Evolutionary conservation across 345 rosid genomes (phyloP).

Genomic region (Citrus maxima): DNA sequence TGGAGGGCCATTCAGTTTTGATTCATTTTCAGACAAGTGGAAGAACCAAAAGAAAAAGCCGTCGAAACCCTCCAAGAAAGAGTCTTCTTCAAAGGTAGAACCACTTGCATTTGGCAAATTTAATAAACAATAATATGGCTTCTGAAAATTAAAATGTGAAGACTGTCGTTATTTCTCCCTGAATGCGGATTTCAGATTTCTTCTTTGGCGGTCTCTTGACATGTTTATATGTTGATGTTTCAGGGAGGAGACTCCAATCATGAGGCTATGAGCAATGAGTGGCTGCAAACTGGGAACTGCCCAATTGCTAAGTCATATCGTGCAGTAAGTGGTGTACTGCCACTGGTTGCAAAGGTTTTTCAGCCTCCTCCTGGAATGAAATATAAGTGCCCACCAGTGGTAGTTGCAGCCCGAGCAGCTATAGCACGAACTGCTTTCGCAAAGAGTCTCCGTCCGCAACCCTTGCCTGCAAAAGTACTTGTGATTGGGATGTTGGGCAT

Average conservation of each 20-base stretch:
- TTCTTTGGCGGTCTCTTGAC: neutral
- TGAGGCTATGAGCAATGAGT: slow-evolving; percentile 74
- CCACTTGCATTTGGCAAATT: neutral
- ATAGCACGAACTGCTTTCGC: slow-evolving; percentile 80
- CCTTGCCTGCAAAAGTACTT: slow-evolving; percentile 73
- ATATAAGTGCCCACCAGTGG: slow-evolving; percentile 65
- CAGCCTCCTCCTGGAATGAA: slow-evolving; percentile 81
- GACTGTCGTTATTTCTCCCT: neutral
- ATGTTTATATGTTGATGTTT: slow-evolving; percentile 21
- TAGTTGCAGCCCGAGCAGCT: slow-evolving; percentile 91
- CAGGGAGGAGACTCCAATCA: slow-evolving; percentile 71
- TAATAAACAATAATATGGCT: neutral
- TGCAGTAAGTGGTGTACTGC: slow-evolving; percentile 74
- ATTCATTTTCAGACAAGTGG: slow-evolving; percentile 64
- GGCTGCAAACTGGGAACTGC: slow-evolving; percentile 87
- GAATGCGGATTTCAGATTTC: neutral
- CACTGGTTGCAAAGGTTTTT: slow-evolving; percentile 79
- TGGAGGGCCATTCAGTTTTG: slow-evolving; percentile 85
- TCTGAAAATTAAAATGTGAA: neutral
- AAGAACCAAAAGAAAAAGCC: slow-evolving; percentile 54
- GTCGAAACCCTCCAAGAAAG: slow-evolving; percentile 60
- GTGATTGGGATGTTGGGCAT: slow-evolving; percentile 88
- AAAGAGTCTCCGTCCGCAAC: slow-evolving; percentile 93
- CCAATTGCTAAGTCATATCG: slow-evolving; percentile 91
- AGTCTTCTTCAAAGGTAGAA: slow-evolving; percentile 65